Percentiles rank a stretch among this genome's conserved stretches.
These are phyloP conservation scores for Lipomyces spencermartinsiae DNA, from an alignment of 805 yeast species.

Conservation along the genomic window DNA sequence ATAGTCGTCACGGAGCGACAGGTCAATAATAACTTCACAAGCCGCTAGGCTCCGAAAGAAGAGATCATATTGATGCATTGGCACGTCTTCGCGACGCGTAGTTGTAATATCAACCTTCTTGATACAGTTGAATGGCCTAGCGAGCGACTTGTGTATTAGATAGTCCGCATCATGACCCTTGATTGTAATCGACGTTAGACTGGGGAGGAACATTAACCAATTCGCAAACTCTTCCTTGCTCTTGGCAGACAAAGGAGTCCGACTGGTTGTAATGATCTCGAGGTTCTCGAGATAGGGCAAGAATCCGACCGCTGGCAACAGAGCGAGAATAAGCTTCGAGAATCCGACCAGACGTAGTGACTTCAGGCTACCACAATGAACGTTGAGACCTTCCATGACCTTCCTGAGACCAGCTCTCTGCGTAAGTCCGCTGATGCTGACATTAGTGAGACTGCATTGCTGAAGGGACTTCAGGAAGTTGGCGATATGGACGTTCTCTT, in stretches of 20 bases:
- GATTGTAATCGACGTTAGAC: background rate
- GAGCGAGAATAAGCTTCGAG: constrained; percentile 8
- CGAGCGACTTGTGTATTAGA: constrained; percentile 3
- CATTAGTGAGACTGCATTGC: constrained; percentile 4
- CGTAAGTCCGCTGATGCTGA: constrained; percentile 17
- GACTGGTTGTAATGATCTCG: constrained; percentile 11
- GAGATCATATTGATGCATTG: constrained; percentile 13
- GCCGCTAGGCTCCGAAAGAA: constrained; percentile 16
- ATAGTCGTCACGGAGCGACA: constrained; percentile 1
- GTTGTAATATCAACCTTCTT: background rate
- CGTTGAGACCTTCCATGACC: constrained; percentile 14
- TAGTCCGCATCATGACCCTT: constrained; percentile 16
- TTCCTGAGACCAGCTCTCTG: constrained; percentile 15
- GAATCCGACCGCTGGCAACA: constrained; percentile 17
- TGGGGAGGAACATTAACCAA: constrained; percentile 17
- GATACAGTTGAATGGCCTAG: constrained; percentile 7
- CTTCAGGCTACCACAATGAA: constrained; percentile 14
- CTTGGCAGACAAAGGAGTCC: constrained; percentile 4
- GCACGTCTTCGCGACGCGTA: constrained; percentile 14
- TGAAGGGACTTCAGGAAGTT: constrained; percentile 20
- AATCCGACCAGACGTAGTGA: constrained; percentile 11
- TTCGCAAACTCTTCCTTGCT: background rate
- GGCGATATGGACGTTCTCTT: constrained; percentile 26
- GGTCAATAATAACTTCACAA: constrained; percentile 8
- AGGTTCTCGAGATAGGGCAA: constrained; percentile 11